A percentile compares a stretch with the other conserved stretches of the same genome.
Conservation (phyloP, 2,329 filamentous ascomycete species). For the Hymenoscyphus linearis region DNA sequence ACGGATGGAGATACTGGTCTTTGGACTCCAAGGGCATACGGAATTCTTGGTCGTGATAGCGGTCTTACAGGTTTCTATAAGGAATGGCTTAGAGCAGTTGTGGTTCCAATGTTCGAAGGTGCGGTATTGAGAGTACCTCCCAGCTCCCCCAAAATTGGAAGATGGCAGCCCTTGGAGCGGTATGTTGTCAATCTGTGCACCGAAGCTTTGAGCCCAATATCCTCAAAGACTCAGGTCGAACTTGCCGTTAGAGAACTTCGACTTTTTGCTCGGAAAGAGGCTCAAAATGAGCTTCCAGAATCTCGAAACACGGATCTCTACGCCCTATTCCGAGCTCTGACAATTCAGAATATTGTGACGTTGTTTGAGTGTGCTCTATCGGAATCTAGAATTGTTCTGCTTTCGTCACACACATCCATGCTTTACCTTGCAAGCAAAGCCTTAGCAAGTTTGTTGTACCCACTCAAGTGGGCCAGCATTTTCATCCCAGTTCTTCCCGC, state of each 20-base stretch:
- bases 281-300: conserved; percentile 85
- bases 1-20: conserved; percentile 93
- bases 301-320: conserved; percentile 90
- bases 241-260: conserved; percentile 83
- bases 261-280: conserved; percentile 89
- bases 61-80: conserved; percentile 93
- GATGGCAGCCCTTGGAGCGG: conserved; percentile 93
- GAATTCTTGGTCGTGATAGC: conserved; percentile 79
- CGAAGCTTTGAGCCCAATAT: conserved; percentile 85
- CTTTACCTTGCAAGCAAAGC: conserved; percentile 87
- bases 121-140: conserved; percentile 75
- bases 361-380: conserved; percentile 90
- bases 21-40: conserved; percentile 92
- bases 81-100: conserved; percentile 89
- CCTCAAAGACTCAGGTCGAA: conserved; percentile 94
- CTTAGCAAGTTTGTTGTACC: conserved; percentile 80
- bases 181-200: conserved; percentile 97
- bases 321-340: conserved; percentile 83
- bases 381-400: conserved; percentile 91
- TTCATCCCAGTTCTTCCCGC: conserved; percentile 90
- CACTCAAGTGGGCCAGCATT: conserved; percentile 87
- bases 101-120: conserved; percentile 95
- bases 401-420: conserved; percentile 96
- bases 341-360: conserved; percentile 85
- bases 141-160: conserved; percentile 83